Base-by-base conservation (phyloP, 495 filamentous ascomycete species). In the Lepraria neglecta region DNA sequence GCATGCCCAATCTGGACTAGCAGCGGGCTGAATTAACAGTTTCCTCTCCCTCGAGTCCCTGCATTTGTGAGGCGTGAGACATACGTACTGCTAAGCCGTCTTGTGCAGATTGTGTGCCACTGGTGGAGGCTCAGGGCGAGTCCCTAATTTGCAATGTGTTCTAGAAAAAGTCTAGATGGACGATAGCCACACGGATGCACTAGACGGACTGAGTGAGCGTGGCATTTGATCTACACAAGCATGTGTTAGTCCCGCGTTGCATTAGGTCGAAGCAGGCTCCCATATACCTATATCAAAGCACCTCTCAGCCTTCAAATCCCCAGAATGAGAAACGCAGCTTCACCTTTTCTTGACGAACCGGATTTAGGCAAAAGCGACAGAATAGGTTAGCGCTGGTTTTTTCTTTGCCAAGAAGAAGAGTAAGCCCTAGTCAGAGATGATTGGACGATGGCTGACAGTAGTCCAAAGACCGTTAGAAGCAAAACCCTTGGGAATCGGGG, bases 371-470 rank as follows among this genome's bases (percentile, higher is more conserved):
- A 38, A n/a, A 43, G 47, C 38, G 38, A 53, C 58, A n/a, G 42
- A 60, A 60, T 30, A 6, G 58, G 47, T 53, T 60, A 60, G 58
- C 47, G 47, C 51, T 4, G 12, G 14, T 21, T 9, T 44, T 28
- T 17, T 60, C 15, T 1, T 19, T 45, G 58, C 40, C 58, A 51
- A 60, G 58, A 50, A 15, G 19, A 17, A 59, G 24, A 24, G 30
- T 24, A 46, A 42, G 52, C 30, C 28, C 44, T 31, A 45, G 14
- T 40, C 17, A 40, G 17, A 61, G 3, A 43, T 19, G 59, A 61
- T 61, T 60, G 58, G 58, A 48, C 40, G 21, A 56, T 17, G 35
- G 40, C 59, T 55, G 40, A 61, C 30, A 17, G 19, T 56, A 31
- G 44, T 31, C 35, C 52, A 56, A 44, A 56, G 42, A 19, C 30